phyloP scores from a whole-genome alignment of 129 eudicot genomes.

The Flaveria brownii region DNA sequence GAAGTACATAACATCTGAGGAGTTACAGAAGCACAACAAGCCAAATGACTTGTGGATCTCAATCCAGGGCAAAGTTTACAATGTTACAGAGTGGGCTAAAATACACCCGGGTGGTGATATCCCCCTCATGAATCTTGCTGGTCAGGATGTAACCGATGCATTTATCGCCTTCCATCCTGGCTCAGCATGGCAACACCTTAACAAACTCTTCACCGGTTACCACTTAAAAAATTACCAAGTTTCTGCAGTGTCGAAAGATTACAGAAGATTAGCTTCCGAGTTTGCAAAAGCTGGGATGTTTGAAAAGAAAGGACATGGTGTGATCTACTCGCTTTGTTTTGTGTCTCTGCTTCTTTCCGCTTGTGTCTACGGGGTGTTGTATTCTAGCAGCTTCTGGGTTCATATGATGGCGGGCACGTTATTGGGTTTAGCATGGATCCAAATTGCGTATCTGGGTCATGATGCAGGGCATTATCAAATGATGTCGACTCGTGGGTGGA shows the following conservation, averaged over 20 bases:
- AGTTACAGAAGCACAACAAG: slow-evolving; percentile 40
- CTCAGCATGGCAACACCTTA: slow-evolving; percentile 41
- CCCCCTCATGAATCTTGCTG: slow-evolving; percentile 39
- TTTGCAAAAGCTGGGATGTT: slow-evolving; percentile 46
- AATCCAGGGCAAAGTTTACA: slow-evolving; percentile 41
- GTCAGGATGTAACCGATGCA: slow-evolving; percentile 45
- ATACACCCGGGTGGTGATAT: slow-evolving; percentile 48
- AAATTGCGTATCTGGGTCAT: slow-evolving; percentile 42
- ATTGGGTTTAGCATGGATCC: slow-evolving; percentile 44
- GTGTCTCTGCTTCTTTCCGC: slow-evolving; percentile 34
- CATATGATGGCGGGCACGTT: slow-evolving; percentile 37
- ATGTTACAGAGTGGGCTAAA: slow-evolving; percentile 44
- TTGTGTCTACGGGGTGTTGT: slow-evolving; percentile 36
- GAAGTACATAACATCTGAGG: slow-evolving; percentile 38
- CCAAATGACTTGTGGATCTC: slow-evolving; percentile 43
- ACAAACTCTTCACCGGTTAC: slow-evolving; percentile 37
- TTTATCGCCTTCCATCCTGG: slow-evolving; percentile 46
- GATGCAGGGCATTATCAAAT: slow-evolving; percentile 45
- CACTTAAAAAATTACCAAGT: slow-evolving; percentile 35
- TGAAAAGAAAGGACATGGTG: slow-evolving; percentile 44
- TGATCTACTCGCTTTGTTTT: slow-evolving; percentile 38
- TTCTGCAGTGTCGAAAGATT: slow-evolving; percentile 39
- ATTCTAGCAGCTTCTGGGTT: slow-evolving; percentile 32
- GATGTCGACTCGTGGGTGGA: slow-evolving; percentile 50
- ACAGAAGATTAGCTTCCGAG: slow-evolving; percentile 44